Evolutionary conservation across 768 basidiomycete genomes (phyloP), one percentile per base, ranked within the genome.

Genomic region (Phlegmacium glaucopus): DNA sequence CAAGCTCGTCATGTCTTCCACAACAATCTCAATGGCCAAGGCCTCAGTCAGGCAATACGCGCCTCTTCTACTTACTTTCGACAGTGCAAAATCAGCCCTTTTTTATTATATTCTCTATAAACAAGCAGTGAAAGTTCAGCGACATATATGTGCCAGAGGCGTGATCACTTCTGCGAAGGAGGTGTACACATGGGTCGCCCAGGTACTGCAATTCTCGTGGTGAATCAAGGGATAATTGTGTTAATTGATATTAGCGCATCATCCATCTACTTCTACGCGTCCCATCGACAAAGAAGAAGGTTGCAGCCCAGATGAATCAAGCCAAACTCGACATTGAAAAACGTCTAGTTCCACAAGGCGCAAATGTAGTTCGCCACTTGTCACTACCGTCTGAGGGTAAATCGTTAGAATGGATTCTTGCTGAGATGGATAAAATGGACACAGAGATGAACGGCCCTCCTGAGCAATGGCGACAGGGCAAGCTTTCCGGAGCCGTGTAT

Each of bases 401-500:
- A 53, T 69, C 82, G 0, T 50, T 77, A 7, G 85, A 85, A 50
- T 89, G 87, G 87, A 87, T 94, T 51, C 50, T 82, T 15, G 73
- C 72, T 7, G 87, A 91, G 61, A 90, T 93, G 86, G 77, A 80
- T 17, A 79, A 73, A 56, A 91, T 93, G 87, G 88, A 93, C 63
- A 61, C 56, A 18, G 80, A 82, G 49, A 60, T 78, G 39, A 71
- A 66, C 13, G 55, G 56, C n/a, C 48, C 60, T 13, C 58, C 70
- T 34, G 66, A 73, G 2, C 69, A 81, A 46, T 94, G 87, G 82
- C 72, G 68, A 43, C 63, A 78, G 4, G 90, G 90, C 13, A 89
- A 88, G 62, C 63, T 94, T 11, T 88, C 86, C 38, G 92, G 91
- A 4, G 87, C 89, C 6, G 86, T 94, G 16, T 94, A 94, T 57